Conservation (phyloP, 2,329 filamentous ascomycete species). For the Cadophora gregata region DNA sequence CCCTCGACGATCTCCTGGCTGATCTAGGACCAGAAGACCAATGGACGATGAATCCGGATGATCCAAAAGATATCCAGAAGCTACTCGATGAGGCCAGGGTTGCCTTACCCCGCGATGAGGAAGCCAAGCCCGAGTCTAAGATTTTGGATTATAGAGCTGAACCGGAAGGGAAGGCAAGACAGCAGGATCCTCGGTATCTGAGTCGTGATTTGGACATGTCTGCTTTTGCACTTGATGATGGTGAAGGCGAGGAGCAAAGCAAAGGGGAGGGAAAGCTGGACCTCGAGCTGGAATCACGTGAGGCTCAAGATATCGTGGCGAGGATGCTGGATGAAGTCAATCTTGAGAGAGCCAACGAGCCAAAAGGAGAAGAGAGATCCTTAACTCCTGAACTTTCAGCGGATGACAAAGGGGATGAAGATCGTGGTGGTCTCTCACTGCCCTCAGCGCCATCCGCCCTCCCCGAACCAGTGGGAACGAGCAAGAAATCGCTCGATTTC, state of each 20-base stretch:
- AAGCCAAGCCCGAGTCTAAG: slow-evolving; percentile 8
- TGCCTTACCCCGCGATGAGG: slow-evolving; percentile 30
- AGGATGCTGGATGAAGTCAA: slow-evolving; percentile 42
- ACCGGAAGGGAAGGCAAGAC: slow-evolving; percentile 38
- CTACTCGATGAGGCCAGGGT: slow-evolving; percentile 40
- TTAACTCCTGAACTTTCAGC: neutral
- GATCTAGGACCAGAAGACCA: slow-evolving; percentile 40
- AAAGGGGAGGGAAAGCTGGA: slow-evolving; percentile 43
- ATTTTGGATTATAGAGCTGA: slow-evolving; percentile 46
- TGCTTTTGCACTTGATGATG: slow-evolving; percentile 48
- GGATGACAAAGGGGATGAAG: slow-evolving; percentile 5
- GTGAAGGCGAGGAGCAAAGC: slow-evolving; percentile 50
- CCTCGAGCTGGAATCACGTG: slow-evolving; percentile 40
- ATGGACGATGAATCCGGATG: slow-evolving; percentile 41
- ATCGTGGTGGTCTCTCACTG: slow-evolving; percentile 26
- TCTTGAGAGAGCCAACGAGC: slow-evolving; percentile 32
- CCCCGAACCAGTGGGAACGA: slow-evolving; percentile 24
- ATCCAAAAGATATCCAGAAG: slow-evolving; percentile 40
- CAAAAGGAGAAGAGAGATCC: slow-evolving; percentile 10
- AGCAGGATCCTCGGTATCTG: slow-evolving; percentile 21
- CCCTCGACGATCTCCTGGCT: slow-evolving; percentile 42
- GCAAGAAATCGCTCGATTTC: slow-evolving; percentile 39
- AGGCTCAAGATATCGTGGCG: slow-evolving; percentile 42
- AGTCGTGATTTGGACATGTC: slow-evolving; percentile 43
- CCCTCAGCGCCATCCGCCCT: slow-evolving; percentile 40